phyloP scores from a whole-genome alignment of 306 rosid genomes.

The Vigna angularis region DNA sequence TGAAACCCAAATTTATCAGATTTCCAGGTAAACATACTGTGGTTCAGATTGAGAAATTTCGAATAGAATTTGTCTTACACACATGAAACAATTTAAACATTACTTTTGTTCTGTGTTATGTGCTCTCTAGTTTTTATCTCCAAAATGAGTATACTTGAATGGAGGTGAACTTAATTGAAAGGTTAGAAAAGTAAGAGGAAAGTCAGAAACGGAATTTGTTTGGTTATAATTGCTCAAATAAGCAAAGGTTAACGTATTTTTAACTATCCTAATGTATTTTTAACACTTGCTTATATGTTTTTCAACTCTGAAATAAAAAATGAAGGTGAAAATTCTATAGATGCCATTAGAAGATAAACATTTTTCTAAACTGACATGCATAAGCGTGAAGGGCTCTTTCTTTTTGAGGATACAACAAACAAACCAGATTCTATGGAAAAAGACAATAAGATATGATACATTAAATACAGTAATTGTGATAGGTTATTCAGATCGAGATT shows the following conservation, averaged over 20 bases:
- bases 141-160: constrained; percentile 31
- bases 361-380: too few species aligned
- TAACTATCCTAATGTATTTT: neutral
- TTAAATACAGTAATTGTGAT: too few species aligned
- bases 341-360: too few species aligned
- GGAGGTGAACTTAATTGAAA: constrained; percentile 5
- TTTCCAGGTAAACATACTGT: constrained; percentile 73
- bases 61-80: constrained; percentile 8
- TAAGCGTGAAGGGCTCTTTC: too few species aligned
- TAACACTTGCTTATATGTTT: too few species aligned
- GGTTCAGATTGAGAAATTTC: constrained; percentile 27
- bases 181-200: neutral
- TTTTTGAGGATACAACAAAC: too few species aligned
- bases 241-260: neutral
- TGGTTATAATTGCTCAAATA: neutral
- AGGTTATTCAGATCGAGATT: too few species aligned
- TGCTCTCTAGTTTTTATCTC: constrained; percentile 36
- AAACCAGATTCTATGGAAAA: too few species aligned
- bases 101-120: constrained; percentile 4
- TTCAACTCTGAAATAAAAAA: too few species aligned
- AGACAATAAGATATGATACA: too few species aligned
- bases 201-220: constrained; percentile 4
- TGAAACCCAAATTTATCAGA: constrained; percentile 83
- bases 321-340: too few species aligned
- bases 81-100: constrained; percentile 6